Evolutionary conservation across 306 rosid species (phyloP).

Genomic region (Trifolium fragiferum): DNA sequence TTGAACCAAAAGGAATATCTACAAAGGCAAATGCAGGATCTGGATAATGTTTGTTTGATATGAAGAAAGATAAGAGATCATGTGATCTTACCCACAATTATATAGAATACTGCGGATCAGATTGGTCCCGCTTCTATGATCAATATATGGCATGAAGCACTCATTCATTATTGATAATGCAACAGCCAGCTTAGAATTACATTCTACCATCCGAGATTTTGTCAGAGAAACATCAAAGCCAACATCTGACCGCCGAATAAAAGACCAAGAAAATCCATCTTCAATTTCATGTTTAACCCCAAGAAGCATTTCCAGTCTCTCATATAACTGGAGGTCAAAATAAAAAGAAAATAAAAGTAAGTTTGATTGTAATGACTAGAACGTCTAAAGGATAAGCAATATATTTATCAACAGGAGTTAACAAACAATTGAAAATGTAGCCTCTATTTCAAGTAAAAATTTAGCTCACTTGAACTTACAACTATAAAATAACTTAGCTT

Average conservation of each 20-base stretch:
- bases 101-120: slow-evolving; percentile 82
- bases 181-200: slow-evolving; percentile 90
- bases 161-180: slow-evolving; percentile 85
- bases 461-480: slow-evolving; percentile 30
- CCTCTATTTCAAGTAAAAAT: slow-evolving; percentile 33
- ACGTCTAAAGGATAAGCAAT: slow-evolving; percentile 27
- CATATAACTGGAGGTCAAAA: slow-evolving; percentile 66
- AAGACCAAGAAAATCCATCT: slow-evolving; percentile 88
- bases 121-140: slow-evolving; percentile 88
- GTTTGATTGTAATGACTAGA: slow-evolving; percentile 27
- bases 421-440: slow-evolving; percentile 14
- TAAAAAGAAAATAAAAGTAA: slow-evolving; percentile 22
- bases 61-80: slow-evolving; percentile 8
- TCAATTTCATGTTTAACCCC: slow-evolving; percentile 80
- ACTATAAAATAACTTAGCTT: slow-evolving; percentile 35
- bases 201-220: slow-evolving; percentile 59
- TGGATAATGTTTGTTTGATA: background rate
- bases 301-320: slow-evolving; percentile 69
- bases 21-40: background rate
- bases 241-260: slow-evolving; percentile 67
- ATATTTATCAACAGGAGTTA: slow-evolving; percentile 30
- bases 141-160: slow-evolving; percentile 90
- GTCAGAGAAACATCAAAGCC: slow-evolving; percentile 55
- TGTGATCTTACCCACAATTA: slow-evolving; percentile 78
- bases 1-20: slow-evolving; percentile 1